Percentiles rank a stretch among this genome's conserved stretches.
Conservation (phyloP, 2,329 filamentous ascomycete species). For the Fusarium miscanthi region DNA sequence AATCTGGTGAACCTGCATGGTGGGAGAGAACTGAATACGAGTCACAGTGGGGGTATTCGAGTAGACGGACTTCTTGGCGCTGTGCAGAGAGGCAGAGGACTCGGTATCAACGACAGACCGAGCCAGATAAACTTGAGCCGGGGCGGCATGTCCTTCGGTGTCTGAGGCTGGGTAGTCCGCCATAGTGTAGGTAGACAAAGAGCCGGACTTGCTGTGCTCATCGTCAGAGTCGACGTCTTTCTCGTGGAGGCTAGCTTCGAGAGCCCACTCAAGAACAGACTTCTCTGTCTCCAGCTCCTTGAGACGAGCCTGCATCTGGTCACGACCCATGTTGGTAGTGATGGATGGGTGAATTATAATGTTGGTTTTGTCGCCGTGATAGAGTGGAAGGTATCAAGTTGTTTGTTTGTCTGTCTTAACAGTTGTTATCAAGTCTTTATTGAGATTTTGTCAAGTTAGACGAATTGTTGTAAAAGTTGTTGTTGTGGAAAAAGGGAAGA, state of each 20-base stretch:
- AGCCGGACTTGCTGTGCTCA: not conserved
- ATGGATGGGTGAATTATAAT: not conserved
- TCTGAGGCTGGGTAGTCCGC: not conserved
- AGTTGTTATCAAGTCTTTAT: not conserved
- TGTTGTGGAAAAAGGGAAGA: not conserved
- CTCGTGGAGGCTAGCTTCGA: not conserved
- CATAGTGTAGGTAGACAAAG: not conserved
- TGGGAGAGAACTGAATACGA: not conserved
- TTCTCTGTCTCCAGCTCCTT: not conserved
- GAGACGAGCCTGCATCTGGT: not conserved
- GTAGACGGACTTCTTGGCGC: not conserved
- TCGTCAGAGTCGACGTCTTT: not conserved
- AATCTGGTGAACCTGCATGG: not conserved
- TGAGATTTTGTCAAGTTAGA: not conserved
- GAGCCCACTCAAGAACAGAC: not conserved
- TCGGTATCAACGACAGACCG: not conserved
- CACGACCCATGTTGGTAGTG: not conserved
- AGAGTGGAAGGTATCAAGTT: too few species aligned
- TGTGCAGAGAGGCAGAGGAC: not conserved
- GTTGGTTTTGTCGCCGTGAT: not conserved
- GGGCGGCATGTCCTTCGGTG: too few species aligned
- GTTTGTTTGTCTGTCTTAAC: rapidly evolving
- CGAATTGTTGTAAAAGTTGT: not conserved
- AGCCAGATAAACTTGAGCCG: not conserved
- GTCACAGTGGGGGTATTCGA: not conserved